Evolutionary conservation across 352 stramenopile species (phyloP).

Genomic region (Phytophthora boehmeriae): DNA sequence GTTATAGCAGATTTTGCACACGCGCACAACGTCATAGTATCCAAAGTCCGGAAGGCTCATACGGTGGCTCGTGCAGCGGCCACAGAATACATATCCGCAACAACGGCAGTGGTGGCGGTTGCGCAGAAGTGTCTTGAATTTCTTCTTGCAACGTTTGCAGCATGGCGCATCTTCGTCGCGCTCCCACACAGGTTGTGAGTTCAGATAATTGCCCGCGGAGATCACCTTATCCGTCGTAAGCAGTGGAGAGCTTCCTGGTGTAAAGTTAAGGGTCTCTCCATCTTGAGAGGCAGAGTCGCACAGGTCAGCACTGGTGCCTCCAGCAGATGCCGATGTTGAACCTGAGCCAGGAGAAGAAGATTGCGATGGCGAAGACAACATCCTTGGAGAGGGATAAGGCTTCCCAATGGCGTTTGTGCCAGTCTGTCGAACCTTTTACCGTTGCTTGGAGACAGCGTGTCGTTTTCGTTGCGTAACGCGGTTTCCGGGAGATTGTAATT

Average conservation of each 20-base stretch:
- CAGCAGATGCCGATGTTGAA: slow-evolving; percentile 34
- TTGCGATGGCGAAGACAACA: slow-evolving; percentile 41
- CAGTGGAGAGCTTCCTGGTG: slow-evolving; percentile 64
- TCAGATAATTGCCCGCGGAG: slow-evolving; percentile 63
- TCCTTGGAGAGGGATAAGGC: slow-evolving; percentile 37
- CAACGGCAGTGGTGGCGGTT: slow-evolving; percentile 86
- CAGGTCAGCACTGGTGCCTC: slow-evolving; percentile 22
- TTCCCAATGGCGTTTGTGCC: slow-evolving; percentile 16
- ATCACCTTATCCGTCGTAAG: slow-evolving; percentile 75
- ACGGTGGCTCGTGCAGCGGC: slow-evolving; percentile 78
- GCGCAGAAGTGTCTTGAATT: slow-evolving; percentile 85
- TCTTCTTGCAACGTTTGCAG: slow-evolving; percentile 91
- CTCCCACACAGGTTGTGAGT: slow-evolving; percentile 85
- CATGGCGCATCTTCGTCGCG: slow-evolving; percentile 80
- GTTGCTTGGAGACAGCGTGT: slow-evolving; percentile 49
- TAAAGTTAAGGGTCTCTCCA: slow-evolving; percentile 44
- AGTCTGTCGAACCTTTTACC: slow-evolving; percentile 29
- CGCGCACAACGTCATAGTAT: slow-evolving; percentile 87
- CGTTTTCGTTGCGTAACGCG: slow-evolving; percentile 49
- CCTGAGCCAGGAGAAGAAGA: slow-evolving; percentile 37
- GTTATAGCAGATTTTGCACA: slow-evolving; percentile 84
- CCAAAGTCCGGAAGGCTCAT: slow-evolving; percentile 89
- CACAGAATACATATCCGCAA: slow-evolving; percentile 87
- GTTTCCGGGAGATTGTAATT: slow-evolving; percentile 84
- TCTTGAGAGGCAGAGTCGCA: slow-evolving; percentile 28